These are phyloP conservation scores for Capsella bursapastoris DNA, from an alignment of 345 rosid species.

Conservation along the genomic window DNA sequence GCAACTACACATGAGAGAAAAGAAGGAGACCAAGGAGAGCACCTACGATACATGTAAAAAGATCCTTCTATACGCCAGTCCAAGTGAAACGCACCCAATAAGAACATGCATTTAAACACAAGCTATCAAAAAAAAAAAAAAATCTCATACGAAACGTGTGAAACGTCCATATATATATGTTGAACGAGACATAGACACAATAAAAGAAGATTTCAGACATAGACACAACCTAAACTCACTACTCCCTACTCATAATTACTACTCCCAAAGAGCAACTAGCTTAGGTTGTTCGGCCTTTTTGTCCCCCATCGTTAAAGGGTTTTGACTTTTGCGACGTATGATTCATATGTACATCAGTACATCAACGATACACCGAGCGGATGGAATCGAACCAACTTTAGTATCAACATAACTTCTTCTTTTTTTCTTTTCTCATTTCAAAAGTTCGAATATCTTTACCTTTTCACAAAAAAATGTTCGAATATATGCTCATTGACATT, in stretches of 20 bases:
- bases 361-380: neutral
- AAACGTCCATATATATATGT: too few species aligned
- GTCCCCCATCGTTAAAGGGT: too few species aligned
- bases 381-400: neutral
- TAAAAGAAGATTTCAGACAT: too few species aligned
- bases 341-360: neutral
- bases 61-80: neutral
- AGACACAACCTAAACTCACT: too few species aligned
- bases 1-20: neutral
- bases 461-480: neutral
- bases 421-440: neutral
- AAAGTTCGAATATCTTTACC: slow-evolving; percentile 5
- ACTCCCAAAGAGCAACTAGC: too few species aligned
- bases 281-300: too few species aligned
- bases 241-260: too few species aligned
- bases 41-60: neutral
- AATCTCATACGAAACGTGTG: too few species aligned
- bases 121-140: too few species aligned
- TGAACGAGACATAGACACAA: neutral
- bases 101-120: neutral
- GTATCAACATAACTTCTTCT: neutral
- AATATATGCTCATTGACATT: slow-evolving; percentile 30
- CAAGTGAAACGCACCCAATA: neutral
- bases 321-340: neutral
- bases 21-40: neutral